A percentile compares a stretch with the other conserved stretches of the same genome.
Evolutionary conservation across 441 rosid species (phyloP).

Genomic region (Melianthus villosus): DNA sequence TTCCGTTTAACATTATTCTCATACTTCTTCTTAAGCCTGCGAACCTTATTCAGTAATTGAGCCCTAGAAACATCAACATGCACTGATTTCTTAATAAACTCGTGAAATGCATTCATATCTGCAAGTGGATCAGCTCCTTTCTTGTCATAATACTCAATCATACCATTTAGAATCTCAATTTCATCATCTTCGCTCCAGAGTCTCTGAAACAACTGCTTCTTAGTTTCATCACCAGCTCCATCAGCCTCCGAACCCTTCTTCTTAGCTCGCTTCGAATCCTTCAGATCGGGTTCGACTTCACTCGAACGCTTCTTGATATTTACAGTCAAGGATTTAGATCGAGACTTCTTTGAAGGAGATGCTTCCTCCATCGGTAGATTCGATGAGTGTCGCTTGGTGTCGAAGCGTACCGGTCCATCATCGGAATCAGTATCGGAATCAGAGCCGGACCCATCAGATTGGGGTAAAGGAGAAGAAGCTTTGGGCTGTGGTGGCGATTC

Average conservation of each 20-base stretch:
- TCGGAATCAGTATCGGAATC: constrained; percentile 11
- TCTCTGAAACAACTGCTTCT: constrained; percentile 7
- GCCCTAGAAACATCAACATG: constrained; percentile 18
- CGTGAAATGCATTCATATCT: constrained; percentile 18
- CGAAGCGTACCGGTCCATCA: constrained; percentile 14
- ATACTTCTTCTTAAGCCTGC: constrained; percentile 27
- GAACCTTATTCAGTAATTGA: constrained; percentile 29
- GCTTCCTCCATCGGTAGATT: too few species aligned
- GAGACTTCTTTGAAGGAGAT: not conserved
- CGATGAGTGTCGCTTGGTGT: constrained; percentile 1
- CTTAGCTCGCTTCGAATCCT: not conserved
- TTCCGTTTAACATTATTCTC: constrained; percentile 15
- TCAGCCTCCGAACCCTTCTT: constrained; percentile 2
- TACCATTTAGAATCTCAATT: constrained; percentile 21
- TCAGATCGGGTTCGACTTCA: not conserved
- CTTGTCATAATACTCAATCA: constrained; percentile 15
- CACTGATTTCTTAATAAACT: constrained; percentile 20
- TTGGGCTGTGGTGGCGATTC: constrained; percentile 2
- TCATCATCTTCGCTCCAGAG: constrained; percentile 35
- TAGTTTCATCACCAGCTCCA: constrained; percentile 1
- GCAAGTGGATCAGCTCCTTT: constrained; percentile 15
- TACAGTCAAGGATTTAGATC: not conserved
- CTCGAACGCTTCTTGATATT: not conserved
- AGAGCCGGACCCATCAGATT: not conserved
- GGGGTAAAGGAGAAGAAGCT: not conserved